Conservation (phyloP, 2,329 filamentous ascomycete genomes). For the Penicillium hordei region DNA sequence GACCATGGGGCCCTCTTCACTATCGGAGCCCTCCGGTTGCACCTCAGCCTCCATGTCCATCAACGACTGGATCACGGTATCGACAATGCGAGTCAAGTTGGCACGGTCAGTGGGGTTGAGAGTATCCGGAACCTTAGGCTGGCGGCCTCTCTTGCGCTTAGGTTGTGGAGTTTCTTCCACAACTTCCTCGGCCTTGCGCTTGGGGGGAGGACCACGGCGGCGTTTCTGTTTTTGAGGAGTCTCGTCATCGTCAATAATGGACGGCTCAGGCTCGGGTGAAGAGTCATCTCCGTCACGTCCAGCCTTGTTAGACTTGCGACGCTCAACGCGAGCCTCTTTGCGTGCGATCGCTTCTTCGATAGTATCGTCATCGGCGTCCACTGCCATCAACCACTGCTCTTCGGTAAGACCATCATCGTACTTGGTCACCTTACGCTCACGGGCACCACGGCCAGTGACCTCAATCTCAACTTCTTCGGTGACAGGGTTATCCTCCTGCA, state of each 20-base stretch:
- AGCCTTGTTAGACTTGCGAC: conserved; percentile 72
- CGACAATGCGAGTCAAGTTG: conserved; percentile 76
- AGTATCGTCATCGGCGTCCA: conserved; percentile 92
- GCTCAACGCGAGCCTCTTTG: conserved; percentile 81
- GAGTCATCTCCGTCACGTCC: conserved; percentile 58
- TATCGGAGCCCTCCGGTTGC: conserved; percentile 51
- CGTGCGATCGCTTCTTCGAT: conserved; percentile 90
- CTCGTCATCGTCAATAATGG: conserved; percentile 81
- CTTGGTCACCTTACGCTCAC: conserved; percentile 89
- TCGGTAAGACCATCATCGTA: conserved; percentile 98
- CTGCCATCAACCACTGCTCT: conserved; percentile 97
- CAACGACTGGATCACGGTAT: conserved; percentile 72
- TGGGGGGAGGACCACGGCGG: conserved; percentile 76
- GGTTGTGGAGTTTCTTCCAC: conserved; percentile 73
- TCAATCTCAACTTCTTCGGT: conserved; percentile 75
- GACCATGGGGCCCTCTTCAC: conserved; percentile 57
- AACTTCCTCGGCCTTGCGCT: conserved; percentile 81
- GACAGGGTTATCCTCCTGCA: conserved; percentile 79
- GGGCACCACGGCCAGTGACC: conserved; percentile 79
- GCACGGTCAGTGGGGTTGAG: conserved; percentile 69
- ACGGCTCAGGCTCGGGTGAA: conserved; percentile 67
- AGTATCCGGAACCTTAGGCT: conserved; percentile 67
- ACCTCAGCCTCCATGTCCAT: conserved; percentile 81
- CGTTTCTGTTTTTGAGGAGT: conserved; percentile 74
- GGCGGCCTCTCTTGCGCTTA: conserved; percentile 73